These are phyloP conservation scores for Leccinum fuscescens DNA, from an alignment of 1,284 basidiomycete genomes.

Conservation along the genomic window DNA sequence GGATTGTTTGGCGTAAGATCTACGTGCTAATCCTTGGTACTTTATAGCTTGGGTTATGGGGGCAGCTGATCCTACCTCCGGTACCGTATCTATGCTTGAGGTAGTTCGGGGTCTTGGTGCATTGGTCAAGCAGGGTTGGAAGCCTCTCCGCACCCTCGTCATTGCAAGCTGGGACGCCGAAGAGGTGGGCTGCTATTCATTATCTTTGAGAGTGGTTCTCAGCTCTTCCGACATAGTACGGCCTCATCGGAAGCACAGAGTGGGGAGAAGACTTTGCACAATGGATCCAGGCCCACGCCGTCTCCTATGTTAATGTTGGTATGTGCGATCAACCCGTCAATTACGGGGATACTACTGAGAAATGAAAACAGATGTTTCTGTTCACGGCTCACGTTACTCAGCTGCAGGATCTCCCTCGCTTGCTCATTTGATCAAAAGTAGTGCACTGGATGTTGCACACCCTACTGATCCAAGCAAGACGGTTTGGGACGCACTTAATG, in stretches of 20 bases:
- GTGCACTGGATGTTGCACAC: conserved; percentile 69
- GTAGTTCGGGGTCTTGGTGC: conserved; percentile 80
- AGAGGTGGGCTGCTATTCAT: conserved; percentile 50
- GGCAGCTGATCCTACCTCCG: conserved; percentile 84
- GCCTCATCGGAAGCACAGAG: conserved; percentile 83
- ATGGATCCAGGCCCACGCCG: conserved; percentile 76
- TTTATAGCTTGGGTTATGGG: conserved; percentile 59
- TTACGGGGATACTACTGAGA: conserved; percentile 11
- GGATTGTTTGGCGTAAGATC: neutral
- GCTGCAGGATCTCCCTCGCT: conserved; percentile 72
- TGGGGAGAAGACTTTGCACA: conserved; percentile 87
- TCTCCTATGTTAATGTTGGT: conserved; percentile 88
- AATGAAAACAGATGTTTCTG: conserved; percentile 51
- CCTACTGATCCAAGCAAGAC: conserved; percentile 52
- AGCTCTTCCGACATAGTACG: conserved; percentile 54
- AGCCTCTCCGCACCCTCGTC: conserved; percentile 84
- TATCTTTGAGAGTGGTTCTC: conserved; percentile 1
- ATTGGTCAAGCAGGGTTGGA: conserved; percentile 79
- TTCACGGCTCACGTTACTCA: conserved; percentile 63
- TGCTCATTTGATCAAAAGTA: conserved; percentile 66
- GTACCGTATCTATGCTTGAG: conserved; percentile 85
- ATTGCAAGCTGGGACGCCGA: conserved; percentile 93
- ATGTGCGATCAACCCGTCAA: conserved; percentile 17
- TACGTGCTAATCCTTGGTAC: conserved; percentile 26
- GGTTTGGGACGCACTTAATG: conserved; percentile 65